Conservation (phyloP, 352 stramenopile species). For the Elongisporangium senticosum region DNA sequence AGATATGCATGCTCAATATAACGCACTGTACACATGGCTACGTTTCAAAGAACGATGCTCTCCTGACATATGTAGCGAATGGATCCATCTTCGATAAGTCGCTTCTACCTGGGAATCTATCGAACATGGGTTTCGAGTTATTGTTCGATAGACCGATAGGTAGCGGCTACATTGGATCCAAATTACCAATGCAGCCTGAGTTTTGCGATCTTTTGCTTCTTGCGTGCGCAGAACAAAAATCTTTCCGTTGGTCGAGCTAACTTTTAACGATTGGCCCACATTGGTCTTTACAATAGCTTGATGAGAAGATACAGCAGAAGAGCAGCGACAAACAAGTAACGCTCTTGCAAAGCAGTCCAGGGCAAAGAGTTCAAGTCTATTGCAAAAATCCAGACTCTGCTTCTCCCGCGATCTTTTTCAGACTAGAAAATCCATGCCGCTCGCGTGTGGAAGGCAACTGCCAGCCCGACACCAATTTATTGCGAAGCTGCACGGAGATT, state of each 20-base stretch:
- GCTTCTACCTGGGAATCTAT: neutral
- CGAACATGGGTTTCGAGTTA: neutral
- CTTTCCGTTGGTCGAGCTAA: neutral
- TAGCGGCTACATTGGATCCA: neutral
- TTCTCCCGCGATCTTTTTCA: neutral
- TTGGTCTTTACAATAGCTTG: neutral
- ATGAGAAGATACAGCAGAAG: neutral
- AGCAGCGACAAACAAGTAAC: neutral
- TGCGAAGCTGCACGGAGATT: neutral
- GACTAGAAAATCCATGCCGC: neutral
- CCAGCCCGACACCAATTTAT: neutral
- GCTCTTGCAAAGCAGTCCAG: neutral
- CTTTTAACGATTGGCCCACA: neutral
- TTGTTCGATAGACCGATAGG: neutral
- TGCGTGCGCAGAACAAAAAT: neutral
- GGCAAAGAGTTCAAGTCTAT: neutral
- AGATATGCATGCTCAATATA: neutral
- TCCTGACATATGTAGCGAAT: neutral
- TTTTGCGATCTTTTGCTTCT: neutral
- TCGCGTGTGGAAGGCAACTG: neutral
- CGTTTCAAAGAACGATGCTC: neutral
- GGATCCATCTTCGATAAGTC: neutral
- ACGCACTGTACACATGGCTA: neutral
- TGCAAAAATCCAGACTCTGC: neutral
- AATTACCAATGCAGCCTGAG: neutral